Evolutionary conservation across 2,329 filamentous ascomycete genomes (phyloP).

Genomic region (Epichloe coenophiala): DNA sequence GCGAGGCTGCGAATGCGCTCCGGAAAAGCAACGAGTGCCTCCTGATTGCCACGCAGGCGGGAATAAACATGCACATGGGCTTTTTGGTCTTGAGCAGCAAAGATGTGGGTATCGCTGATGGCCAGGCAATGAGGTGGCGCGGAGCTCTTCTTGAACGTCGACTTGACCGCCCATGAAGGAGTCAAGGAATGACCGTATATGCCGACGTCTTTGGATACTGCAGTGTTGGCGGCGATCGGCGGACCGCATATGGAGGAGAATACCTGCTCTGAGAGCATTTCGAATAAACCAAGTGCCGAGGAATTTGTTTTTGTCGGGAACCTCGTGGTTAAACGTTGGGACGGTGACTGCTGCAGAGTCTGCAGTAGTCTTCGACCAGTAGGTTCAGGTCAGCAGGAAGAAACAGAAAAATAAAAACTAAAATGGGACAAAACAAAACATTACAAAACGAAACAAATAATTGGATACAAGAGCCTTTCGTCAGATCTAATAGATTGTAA

Average conservation of each 20-base stretch:
- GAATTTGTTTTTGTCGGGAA: background rate
- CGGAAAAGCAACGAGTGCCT: constrained; percentile 75
- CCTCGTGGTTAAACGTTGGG: background rate
- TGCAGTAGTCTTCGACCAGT: background rate
- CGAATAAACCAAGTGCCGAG: background rate
- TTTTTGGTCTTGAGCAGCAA: constrained; percentile 83
- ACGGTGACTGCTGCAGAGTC: background rate
- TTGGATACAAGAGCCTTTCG: background rate
- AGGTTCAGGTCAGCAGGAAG: background rate
- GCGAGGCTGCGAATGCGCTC: constrained; percentile 72
- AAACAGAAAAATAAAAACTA: background rate
- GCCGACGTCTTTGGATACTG: constrained; percentile 63
- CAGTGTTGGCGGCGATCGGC: constrained; percentile 46
- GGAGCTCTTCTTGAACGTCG: constrained; percentile 84
- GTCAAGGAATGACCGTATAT: constrained; percentile 78
- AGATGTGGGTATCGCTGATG: constrained; percentile 69
- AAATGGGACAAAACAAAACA: background rate
- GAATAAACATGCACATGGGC: constrained; percentile 89
- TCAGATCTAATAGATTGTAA: background rate
- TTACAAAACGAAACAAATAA: background rate
- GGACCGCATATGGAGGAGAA: constrained; percentile 44
- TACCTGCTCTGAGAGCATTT: constrained; percentile 48
- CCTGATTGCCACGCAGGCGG: constrained; percentile 69
- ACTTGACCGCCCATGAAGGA: constrained; percentile 60
- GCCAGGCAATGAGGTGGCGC: constrained; percentile 68